Percentiles rank a stretch among this genome's conserved stretches.
These are phyloP conservation scores for Fusarium haematococcum DNA, from an alignment of 2,329 filamentous ascomycete genomes.

Conservation along the genomic window DNA sequence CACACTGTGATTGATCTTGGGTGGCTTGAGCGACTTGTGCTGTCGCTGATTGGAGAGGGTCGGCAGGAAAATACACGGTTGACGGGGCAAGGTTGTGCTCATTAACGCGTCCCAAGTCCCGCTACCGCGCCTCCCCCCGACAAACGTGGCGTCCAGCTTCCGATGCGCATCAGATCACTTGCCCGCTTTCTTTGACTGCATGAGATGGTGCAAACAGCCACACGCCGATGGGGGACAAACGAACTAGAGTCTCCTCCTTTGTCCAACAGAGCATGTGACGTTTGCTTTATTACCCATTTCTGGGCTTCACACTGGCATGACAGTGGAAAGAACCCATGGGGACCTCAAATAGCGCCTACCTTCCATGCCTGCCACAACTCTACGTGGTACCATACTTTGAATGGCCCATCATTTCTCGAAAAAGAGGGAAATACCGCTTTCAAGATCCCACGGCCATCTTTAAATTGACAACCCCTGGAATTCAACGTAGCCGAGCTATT, in stretches of 20 bases:
- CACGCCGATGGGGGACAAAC: background rate
- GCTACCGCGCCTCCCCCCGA: conserved; percentile 2
- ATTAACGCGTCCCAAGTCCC: conserved; percentile 35
- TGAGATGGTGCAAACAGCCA: background rate
- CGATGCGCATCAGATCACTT: background rate
- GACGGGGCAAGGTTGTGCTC: conserved; percentile 20
- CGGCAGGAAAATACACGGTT: conserved; percentile 30
- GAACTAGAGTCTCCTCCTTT: background rate
- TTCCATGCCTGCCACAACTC: background rate
- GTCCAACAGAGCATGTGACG: background rate
- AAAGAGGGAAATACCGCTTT: background rate
- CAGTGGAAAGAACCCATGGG: background rate
- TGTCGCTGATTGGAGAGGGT: conserved; percentile 26
- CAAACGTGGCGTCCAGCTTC: conserved; percentile 1
- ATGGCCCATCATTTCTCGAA: background rate
- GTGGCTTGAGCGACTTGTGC: conserved; percentile 24
- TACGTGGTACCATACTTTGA: background rate
- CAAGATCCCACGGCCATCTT: background rate
- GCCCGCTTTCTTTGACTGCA: conserved; percentile 1
- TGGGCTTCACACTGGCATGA: background rate
- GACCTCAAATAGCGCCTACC: background rate
- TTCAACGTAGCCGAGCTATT: background rate
- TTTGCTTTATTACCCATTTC: background rate
- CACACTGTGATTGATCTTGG: conserved; percentile 25
- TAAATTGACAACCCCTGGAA: background rate